These are phyloP conservation scores for Stephanodiscus triporus DNA, from an alignment of 108 stramenopile species.

Conservation along the genomic window DNA sequence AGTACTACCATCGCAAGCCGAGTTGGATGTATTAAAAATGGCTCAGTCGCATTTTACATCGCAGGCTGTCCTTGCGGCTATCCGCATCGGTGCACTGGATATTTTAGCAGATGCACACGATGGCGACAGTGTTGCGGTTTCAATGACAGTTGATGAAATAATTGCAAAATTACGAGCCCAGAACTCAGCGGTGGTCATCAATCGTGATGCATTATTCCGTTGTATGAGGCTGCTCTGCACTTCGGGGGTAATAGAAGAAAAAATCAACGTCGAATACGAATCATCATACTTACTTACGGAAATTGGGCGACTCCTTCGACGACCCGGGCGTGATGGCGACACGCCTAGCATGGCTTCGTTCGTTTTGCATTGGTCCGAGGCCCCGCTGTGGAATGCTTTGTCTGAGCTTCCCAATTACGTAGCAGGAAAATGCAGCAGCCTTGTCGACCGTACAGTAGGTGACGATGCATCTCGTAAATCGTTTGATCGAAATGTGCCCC, in stretches of 20 bases:
- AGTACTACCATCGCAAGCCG: constrained; percentile 13
- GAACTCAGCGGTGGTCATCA: constrained; percentile 7
- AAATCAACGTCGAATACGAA: constrained; percentile 6
- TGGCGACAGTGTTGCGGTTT: background rate
- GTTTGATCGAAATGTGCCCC: constrained; percentile 19
- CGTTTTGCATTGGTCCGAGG: constrained; percentile 42
- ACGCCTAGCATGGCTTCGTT: constrained; percentile 36
- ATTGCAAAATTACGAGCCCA: constrained; percentile 12
- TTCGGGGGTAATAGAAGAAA: constrained; percentile 36
- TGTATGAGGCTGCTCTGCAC: constrained; percentile 41
- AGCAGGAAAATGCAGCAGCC: constrained; percentile 13
- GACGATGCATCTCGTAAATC: background rate
- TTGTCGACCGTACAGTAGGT: background rate
- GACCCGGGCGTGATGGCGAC: background rate
- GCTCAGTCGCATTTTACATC: constrained; percentile 39
- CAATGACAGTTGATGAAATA: constrained; percentile 28
- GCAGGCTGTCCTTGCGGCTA: constrained; percentile 25
- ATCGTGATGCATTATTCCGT: constrained; percentile 40
- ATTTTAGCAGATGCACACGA: constrained; percentile 10
- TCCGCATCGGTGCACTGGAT: constrained; percentile 24
- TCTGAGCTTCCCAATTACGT: constrained; percentile 44
- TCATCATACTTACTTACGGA: constrained; percentile 33
- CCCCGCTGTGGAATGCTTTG: constrained; percentile 49
- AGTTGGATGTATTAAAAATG: constrained; percentile 23
- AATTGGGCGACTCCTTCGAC: constrained; percentile 30